Percentiles rank a stretch among this genome's conserved stretches.
These are phyloP conservation scores for Tetrapisispora taiwanensis DNA, from an alignment of 805 yeast species.

Conservation along the genomic window DNA sequence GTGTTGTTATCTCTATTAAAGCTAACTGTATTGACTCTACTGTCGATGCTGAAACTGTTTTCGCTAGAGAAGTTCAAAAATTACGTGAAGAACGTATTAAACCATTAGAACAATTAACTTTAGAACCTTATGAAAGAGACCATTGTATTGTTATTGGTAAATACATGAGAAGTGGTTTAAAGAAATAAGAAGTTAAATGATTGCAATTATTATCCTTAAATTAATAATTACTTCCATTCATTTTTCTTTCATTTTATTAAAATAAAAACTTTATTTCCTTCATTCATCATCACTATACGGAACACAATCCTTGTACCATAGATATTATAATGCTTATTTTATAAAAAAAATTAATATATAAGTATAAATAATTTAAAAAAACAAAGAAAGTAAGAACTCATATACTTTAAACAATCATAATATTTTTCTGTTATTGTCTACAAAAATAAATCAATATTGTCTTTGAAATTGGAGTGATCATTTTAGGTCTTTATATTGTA, in stretches of 20 bases:
- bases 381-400: slow-evolving; percentile 2
- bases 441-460: too few species aligned
- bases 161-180: slow-evolving; percentile 80
- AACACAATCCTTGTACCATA: slow-evolving; percentile 3
- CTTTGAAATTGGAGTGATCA: too few species aligned
- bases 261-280: background rate
- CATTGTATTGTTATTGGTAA: slow-evolving; percentile 98
- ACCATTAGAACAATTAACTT: slow-evolving; percentile 95
- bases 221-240: background rate
- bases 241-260: background rate
- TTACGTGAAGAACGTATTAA: slow-evolving; percentile 97
- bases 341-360: background rate
- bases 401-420: background rate
- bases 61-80: slow-evolving; percentile 98
- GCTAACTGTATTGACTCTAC: slow-evolving; percentile 99
- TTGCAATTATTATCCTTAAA: background rate
- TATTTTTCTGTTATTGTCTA: too few species aligned
- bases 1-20: slow-evolving; percentile 96
- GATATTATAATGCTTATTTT: slow-evolving; percentile 1
- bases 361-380: slow-evolving; percentile 1
- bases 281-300: slow-evolving; percentile 2
- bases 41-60: slow-evolving; percentile 97
- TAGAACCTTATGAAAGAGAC: slow-evolving; percentile 99
- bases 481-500: too few species aligned
- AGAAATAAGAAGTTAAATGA: slow-evolving; percentile 20